Percentiles rank a stretch among this genome's conserved stretches.
These are phyloP conservation scores for Priceomyces medius DNA, from an alignment of 805 yeast genomes.

Conservation along the genomic window DNA sequence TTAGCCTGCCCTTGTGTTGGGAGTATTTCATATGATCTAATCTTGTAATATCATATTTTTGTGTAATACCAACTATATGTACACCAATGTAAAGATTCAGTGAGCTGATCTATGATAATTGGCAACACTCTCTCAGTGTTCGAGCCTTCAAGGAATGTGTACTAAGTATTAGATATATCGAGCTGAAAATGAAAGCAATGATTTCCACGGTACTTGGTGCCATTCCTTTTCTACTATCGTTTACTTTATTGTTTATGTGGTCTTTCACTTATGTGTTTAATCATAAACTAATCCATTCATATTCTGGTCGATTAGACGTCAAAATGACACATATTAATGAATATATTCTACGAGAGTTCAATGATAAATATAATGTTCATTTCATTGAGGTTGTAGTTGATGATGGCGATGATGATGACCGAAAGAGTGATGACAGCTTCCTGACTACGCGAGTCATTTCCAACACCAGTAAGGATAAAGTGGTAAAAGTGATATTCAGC, in stretches of 20 bases:
- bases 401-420: conserved; percentile 14
- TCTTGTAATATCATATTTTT: too few relatives aligned
- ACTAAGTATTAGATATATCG: background rate
- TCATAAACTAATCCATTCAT: conserved; percentile 24
- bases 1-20: too few relatives aligned
- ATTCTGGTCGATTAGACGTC: conserved; percentile 17
- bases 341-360: conserved; percentile 15
- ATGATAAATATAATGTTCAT: conserved; percentile 13
- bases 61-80: too few relatives aligned
- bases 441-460: conserved; percentile 1
- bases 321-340: conserved; percentile 26
- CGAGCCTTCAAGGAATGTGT: background rate
- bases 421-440: conserved; percentile 1
- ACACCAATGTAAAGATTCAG: too few relatives aligned
- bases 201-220: conserved; percentile 9
- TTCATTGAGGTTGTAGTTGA: conserved; percentile 16
- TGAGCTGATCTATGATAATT: too few relatives aligned
- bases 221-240: conserved; percentile 15
- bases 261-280: conserved; percentile 21
- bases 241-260: conserved; percentile 18
- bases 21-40: too few relatives aligned
- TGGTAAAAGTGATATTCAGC: conserved; percentile 29
- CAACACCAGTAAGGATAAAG: conserved; percentile 8
- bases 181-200: background rate
- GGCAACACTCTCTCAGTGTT: too few relatives aligned